These are phyloP conservation scores for Hyphopichia wangnamkhiaoensis DNA, from an alignment of 1,139 yeast genomes.

Conservation along the genomic window DNA sequence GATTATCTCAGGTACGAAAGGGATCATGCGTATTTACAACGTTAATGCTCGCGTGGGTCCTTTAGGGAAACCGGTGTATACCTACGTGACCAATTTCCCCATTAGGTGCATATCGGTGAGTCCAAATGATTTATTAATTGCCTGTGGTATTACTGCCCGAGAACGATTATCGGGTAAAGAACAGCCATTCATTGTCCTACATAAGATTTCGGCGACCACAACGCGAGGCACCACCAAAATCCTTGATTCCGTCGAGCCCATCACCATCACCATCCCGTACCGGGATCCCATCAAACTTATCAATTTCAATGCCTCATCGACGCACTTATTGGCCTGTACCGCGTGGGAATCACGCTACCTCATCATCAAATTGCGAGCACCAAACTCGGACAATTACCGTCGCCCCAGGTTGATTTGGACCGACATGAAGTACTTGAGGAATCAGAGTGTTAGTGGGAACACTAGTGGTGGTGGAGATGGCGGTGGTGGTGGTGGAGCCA, in stretches of 20 bases:
- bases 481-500: conserved; percentile 4
- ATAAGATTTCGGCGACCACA: conserved; percentile 31
- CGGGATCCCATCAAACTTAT: conserved; percentile 79
- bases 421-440: conserved; percentile 24
- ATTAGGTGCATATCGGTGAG: conserved; percentile 77
- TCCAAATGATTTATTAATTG: conserved; percentile 62
- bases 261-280: conserved; percentile 80
- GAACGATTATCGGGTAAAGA: conserved; percentile 70
- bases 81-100: conserved; percentile 71
- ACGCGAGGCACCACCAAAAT: conserved; percentile 9
- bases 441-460: conserved; percentile 1
- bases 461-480: conserved; percentile 7
- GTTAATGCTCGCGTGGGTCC: conserved; percentile 34
- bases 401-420: conserved; percentile 66
- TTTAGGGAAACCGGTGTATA: conserved; percentile 65
- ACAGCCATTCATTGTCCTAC: conserved; percentile 77
- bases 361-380: conserved; percentile 63
- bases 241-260: conserved; percentile 49
- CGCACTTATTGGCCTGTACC: conserved; percentile 78
- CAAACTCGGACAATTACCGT: conserved; percentile 28
- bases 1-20: conserved; percentile 73
- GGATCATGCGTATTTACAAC: conserved; percentile 67
- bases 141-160: conserved; percentile 81
- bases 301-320: conserved; percentile 69
- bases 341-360: conserved; percentile 78